Evolutionary conservation across 345 rosid species (phyloP), one percentile per base, ranked within the genome.

Genomic region (Excoecaria agallocha): DNA sequence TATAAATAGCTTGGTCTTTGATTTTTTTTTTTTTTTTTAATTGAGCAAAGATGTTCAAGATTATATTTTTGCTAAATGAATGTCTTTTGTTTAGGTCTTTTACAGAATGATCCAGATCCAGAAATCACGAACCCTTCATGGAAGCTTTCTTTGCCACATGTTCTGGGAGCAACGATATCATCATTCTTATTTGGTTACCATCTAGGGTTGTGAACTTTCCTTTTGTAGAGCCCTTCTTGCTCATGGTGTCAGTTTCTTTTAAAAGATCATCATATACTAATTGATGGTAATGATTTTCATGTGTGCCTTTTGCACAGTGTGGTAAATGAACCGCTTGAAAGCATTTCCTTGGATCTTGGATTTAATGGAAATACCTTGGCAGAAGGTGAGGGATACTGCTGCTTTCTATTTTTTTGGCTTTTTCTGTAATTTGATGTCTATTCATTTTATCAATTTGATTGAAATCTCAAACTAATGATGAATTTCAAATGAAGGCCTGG

Each of bases 261-360:
- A 41, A 20, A 43, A 50, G 45, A 30, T 71, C 51, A 19, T 43
- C n/a, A 74, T 63, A 56, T 30, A n/a, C 51, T 19, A 6, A 11
- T 56, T 10, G 61, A 54, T 72, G 43, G 16, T 37, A 62, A 55
- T 69, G 66, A 19, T 73, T 70, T 63, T 25, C 11, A 5, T 75
- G 50, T 59, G 65, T 68, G 49, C 49, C 0, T 38, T 56, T 30
- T 66, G 22, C 52, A n/a, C n/a, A 95, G 99, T 62, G 98, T 95
- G 57, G 99, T 93, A n/a, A 95, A 95, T 74, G 99, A 93, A 80
- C 98, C 99, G 4, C 98, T 95, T 78, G 94, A 93, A 81, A 93
- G 87, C 78, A 93, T 95, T 74, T 87, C 99, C 45, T 70, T 76
- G 55, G 99, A 95, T 73, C 93, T 95, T 81, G 93, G 93, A 55